Base-by-base conservation (phyloP, 1,139 yeast species). In the Oligophagozyma castellii region DNA sequence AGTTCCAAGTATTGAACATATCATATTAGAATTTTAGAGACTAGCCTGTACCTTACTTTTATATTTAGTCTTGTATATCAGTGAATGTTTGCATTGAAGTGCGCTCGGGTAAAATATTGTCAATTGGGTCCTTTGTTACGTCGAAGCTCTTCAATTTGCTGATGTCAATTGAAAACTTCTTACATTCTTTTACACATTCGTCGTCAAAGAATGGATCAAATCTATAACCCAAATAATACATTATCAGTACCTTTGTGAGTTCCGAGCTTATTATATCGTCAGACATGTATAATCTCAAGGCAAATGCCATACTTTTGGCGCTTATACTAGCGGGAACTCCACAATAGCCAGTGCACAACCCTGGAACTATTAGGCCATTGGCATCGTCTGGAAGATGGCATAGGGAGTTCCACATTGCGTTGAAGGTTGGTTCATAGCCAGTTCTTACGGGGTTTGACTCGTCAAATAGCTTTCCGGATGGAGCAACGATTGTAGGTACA, bases 301-400 rank as follows among this genome's bases (percentile, higher is more conserved):
- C 55, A 35, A 48, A 48, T 12, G 38, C 35, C 50, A 48, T 49
- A 13, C 49, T 40, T 29, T 46, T 43, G 25, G 49, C 36, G 23
- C 62, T 61, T 1, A 60, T 32, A 1, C 44, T 50, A 5, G 43
- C 35, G 0, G 65, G 59, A 0, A 67, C 53, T 0, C 59, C 60
- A 0, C 68, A 73, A 34, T 55, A 62, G 2, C 73, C 74, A 1
- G 73, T 62, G 4, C 68, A 70, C 12, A 68, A 36, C 1, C 72
- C 73, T 0, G 73, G 63, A 3, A 67, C 33, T 5, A 67, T 46
- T n/a, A 67, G 30, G 1, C 53, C 48, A 26, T 52, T 50, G 5
- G 52, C 44, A 6, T 37, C 43, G 3, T 22, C 16, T 5, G 52
- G 49, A 2, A 34, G 22, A 14, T 29, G 28, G 20, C 47, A 36